Percentiles rank a stretch among this genome's conserved stretches.
Evolutionary conservation across 108 stramenopile species (phyloP).

Genomic region (Skeletonema potamos): DNA sequence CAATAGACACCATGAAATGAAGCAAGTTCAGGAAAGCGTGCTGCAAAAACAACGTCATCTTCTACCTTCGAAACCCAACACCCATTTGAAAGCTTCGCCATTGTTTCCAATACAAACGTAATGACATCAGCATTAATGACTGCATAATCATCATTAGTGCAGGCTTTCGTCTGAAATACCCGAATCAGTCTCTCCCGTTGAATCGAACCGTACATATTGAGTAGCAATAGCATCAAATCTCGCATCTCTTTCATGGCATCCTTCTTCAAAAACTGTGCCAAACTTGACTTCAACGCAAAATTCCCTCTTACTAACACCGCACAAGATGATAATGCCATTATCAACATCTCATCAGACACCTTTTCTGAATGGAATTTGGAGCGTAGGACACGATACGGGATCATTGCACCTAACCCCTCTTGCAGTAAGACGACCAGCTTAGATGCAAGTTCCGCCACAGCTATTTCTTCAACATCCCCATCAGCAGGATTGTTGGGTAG

Average conservation of each 20-base stretch:
- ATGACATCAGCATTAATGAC: slow-evolving; percentile 50
- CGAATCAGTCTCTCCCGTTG: slow-evolving; percentile 58
- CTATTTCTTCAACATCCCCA: slow-evolving; percentile 9
- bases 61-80: slow-evolving; percentile 74
- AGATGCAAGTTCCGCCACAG: slow-evolving; percentile 46
- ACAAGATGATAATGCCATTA: slow-evolving; percentile 63
- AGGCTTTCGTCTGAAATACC: slow-evolving; percentile 27
- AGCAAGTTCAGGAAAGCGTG: slow-evolving; percentile 48
- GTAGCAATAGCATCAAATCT: slow-evolving; percentile 70
- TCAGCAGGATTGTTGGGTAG: not conserved
- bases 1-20: slow-evolving; percentile 66
- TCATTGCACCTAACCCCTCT: slow-evolving; percentile 56
- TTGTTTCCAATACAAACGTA: slow-evolving; percentile 59
- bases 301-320: slow-evolving; percentile 84
- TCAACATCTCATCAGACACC: slow-evolving; percentile 52
- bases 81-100: slow-evolving; percentile 47
- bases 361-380: slow-evolving; percentile 42
- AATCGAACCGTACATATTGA: slow-evolving; percentile 70
- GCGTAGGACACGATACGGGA: slow-evolving; percentile 71
- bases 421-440: slow-evolving; percentile 65
- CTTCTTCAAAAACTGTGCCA: slow-evolving; percentile 41
- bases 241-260: slow-evolving; percentile 53
- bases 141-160: slow-evolving; percentile 1
- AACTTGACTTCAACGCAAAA: slow-evolving; percentile 64
- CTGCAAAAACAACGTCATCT: slow-evolving; percentile 63